phyloP scores from a whole-genome alignment of 2,329 filamentous ascomycete genomes.

The Colletotrichum spinosum region DNA sequence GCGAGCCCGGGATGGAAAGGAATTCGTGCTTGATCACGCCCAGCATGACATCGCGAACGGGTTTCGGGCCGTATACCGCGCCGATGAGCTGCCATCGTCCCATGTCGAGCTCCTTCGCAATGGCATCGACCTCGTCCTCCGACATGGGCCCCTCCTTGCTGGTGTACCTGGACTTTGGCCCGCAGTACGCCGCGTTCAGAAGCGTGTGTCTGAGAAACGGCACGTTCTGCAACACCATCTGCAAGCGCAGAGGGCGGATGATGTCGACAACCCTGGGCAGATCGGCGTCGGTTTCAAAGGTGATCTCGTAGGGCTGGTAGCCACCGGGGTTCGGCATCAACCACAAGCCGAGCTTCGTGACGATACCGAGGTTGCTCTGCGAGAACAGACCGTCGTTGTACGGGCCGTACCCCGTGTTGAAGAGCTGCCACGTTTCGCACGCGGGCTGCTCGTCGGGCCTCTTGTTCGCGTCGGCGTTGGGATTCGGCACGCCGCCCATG shows the following conservation, averaged over 20 bases:
- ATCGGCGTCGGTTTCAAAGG: conserved; percentile 42
- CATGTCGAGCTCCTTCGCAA: conserved; percentile 54
- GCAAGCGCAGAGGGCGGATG: conserved; percentile 50
- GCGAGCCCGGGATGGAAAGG: conserved; percentile 46
- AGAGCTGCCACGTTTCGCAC: conserved; percentile 50
- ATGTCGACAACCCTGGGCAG: conserved; percentile 44
- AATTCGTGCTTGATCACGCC: conserved; percentile 49
- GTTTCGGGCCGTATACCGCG: conserved; percentile 50
- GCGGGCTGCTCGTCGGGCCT: too few relatives aligned
- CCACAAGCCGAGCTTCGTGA: conserved; percentile 64
- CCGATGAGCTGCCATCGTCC: conserved; percentile 61
- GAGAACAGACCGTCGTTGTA: conserved; percentile 57
- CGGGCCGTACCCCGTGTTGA: conserved; percentile 55
- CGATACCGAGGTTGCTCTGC: conserved; percentile 62
- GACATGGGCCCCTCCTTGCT: conserved; percentile 47
- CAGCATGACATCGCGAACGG: conserved; percentile 47
- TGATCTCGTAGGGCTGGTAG: conserved; percentile 48
- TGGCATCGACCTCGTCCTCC: conserved; percentile 53
- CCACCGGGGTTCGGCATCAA: conserved; percentile 65
- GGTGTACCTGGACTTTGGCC: conserved; percentile 45
- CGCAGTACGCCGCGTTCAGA: conserved; percentile 53
- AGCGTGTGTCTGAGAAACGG: conserved; percentile 58
- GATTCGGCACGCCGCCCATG: too few relatives aligned
- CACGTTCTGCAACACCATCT: conserved; percentile 60
- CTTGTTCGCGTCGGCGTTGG: too few relatives aligned